phyloP scores from a whole-genome alignment of 139 green algal genomes.

The Chlamydomonas schloesseri region DNA sequence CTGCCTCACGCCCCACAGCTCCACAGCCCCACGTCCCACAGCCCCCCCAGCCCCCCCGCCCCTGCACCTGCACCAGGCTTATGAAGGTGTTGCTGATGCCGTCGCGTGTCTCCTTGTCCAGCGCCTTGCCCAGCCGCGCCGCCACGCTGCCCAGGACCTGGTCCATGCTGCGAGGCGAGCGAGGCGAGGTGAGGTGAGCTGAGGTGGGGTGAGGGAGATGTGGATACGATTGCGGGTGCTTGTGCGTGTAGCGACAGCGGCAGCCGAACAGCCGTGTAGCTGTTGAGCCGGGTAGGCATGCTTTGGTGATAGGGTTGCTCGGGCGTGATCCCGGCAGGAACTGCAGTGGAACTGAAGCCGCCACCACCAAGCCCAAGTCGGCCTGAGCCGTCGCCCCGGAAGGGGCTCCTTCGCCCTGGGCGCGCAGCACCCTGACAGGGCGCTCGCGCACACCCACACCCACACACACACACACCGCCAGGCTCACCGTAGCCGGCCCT shows the following conservation, averaged over 20 bases:
- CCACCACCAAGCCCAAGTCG: too few relatives aligned
- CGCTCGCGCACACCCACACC: too few relatives aligned
- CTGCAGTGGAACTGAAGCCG: too few relatives aligned
- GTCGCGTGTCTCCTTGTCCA: slow-evolving; percentile 13
- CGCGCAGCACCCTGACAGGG: too few relatives aligned
- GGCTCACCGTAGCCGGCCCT: slow-evolving; percentile 11
- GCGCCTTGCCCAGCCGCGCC: slow-evolving; percentile 4
- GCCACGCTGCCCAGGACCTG: slow-evolving; percentile 47
- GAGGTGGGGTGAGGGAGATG: background rate
- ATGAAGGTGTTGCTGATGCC: slow-evolving; percentile 52
- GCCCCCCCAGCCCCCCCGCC: background rate
- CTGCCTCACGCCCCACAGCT: background rate
- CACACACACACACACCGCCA: too few relatives aligned
- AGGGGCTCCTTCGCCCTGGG: too few relatives aligned
- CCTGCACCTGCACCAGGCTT: slow-evolving; percentile 48
- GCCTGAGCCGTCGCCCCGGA: too few relatives aligned
- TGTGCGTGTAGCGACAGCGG: background rate
- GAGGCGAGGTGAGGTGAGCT: background rate
- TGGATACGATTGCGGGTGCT: background rate
- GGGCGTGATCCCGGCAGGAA: too few relatives aligned
- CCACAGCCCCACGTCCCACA: background rate
- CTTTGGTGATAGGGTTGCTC: too few relatives aligned
- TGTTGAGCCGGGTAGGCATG: too few relatives aligned
- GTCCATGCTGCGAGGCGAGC: slow-evolving; percentile 40
- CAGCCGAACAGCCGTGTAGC: too few relatives aligned